Conservation (phyloP, 2,329 filamentous ascomycete genomes). For the Trichoderma atroviride region DNA sequence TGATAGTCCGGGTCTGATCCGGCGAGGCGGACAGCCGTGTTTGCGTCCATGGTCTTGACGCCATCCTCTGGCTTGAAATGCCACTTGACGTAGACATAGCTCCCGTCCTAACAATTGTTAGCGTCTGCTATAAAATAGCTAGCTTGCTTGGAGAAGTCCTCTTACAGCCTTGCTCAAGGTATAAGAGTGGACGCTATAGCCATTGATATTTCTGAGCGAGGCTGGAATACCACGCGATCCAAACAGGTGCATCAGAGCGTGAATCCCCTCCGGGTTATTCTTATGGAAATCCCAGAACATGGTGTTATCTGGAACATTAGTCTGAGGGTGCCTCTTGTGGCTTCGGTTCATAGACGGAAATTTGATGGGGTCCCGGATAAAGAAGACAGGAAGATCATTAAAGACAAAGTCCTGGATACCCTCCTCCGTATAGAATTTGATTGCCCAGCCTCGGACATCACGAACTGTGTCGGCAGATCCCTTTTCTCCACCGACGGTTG, state of each 20-base stretch:
- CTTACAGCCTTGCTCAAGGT: conserved; percentile 60
- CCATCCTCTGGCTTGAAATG: conserved; percentile 67
- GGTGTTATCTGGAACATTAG: conserved; percentile 69
- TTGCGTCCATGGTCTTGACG: conserved; percentile 60
- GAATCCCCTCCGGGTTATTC: conserved; percentile 64
- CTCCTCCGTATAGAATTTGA: conserved; percentile 56
- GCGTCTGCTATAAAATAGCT: neutral
- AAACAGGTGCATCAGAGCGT: conserved; percentile 68
- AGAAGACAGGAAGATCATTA: conserved; percentile 72
- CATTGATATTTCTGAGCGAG: conserved; percentile 67
- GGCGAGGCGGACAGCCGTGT: conserved; percentile 58
- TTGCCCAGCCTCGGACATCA: conserved; percentile 72
- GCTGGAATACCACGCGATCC: conserved; percentile 66
- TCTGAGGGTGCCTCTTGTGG: conserved; percentile 74
- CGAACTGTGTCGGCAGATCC: conserved; percentile 71
- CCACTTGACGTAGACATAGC: conserved; percentile 67
- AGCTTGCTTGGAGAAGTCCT: neutral
- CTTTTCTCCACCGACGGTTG: conserved; percentile 69
- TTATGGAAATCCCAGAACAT: conserved; percentile 51
- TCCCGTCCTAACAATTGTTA: conserved; percentile 51
- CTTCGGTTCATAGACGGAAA: conserved; percentile 77
- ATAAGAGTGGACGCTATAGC: conserved; percentile 67
- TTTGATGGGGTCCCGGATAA: conserved; percentile 72
- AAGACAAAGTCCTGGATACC: conserved; percentile 67
- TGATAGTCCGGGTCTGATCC: conserved; percentile 63